Conservation (phyloP, 2,329 filamentous ascomycete species). For the Neocucurbitaria cava region DNA sequence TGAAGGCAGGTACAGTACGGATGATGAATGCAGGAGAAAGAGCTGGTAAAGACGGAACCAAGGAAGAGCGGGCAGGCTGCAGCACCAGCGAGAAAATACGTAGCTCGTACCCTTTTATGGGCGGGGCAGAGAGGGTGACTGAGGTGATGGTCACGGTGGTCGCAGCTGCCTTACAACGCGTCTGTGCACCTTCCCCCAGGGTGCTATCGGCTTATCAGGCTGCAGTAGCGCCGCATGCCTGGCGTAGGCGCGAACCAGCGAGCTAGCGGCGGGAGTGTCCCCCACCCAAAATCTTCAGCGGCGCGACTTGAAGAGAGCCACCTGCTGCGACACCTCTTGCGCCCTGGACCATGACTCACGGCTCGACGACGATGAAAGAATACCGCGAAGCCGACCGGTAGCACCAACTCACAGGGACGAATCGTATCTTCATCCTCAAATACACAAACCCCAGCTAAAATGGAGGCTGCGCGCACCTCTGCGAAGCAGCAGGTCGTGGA, state of each 20-base stretch:
- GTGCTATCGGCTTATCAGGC: constrained; percentile 32
- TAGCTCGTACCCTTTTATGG: neutral
- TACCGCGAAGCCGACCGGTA: constrained; percentile 18
- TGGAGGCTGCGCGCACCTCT: constrained; percentile 33
- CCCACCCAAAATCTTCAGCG: constrained; percentile 31
- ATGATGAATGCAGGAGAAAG: constrained; percentile 1
- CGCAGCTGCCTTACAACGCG: constrained; percentile 20
- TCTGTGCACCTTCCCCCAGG: constrained; percentile 18
- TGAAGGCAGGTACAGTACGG: no score
- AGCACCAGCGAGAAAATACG: neutral
- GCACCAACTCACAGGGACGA: constrained; percentile 9
- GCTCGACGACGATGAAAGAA: constrained; percentile 26
- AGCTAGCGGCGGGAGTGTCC: constrained; percentile 15
- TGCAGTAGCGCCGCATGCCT: constrained; percentile 17
- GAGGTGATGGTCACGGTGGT: constrained; percentile 9
- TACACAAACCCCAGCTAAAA: constrained; percentile 5
- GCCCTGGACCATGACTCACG: constrained; percentile 30
- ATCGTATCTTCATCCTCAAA: no score
- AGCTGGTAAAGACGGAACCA: neutral
- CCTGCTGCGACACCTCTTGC: neutral
- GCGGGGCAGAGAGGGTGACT: constrained; percentile 13
- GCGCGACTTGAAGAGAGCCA: constrained; percentile 23
- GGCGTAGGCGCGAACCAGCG: neutral
- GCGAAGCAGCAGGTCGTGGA: constrained; percentile 91
- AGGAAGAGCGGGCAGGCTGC: neutral